These are phyloP conservation scores for Phyllosticta ampelicida DNA, from an alignment of 2,329 filamentous ascomycete species.

Conservation along the genomic window DNA sequence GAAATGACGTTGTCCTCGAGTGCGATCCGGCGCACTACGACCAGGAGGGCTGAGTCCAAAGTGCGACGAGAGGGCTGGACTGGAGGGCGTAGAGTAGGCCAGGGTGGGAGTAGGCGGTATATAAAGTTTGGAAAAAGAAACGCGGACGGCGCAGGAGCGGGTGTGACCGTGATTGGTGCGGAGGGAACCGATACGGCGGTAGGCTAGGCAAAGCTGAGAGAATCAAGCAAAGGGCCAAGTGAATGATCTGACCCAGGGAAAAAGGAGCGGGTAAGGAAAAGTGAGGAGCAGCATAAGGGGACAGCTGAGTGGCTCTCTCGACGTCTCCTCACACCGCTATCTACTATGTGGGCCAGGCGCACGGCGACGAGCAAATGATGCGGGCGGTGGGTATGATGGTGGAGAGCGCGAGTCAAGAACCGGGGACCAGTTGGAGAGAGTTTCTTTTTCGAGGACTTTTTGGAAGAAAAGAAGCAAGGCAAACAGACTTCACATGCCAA, in stretches of 20 bases:
- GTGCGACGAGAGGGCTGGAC: slow-evolving; percentile 3
- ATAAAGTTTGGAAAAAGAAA: slow-evolving; percentile 3
- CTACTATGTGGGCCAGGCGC: slow-evolving; percentile 4
- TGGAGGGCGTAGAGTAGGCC: background rate
- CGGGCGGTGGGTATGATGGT: slow-evolving; percentile 1
- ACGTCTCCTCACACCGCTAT: slow-evolving; percentile 6
- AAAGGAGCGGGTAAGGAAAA: background rate
- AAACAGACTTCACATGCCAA: background rate
- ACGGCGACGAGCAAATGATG: slow-evolving; percentile 3
- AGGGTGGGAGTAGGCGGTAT: slow-evolving; percentile 1
- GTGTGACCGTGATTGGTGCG: background rate
- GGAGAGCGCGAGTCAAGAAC: background rate
- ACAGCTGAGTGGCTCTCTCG: background rate
- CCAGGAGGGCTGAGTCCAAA: background rate
- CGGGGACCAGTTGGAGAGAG: background rate
- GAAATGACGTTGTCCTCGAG: background rate
- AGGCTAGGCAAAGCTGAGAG: background rate
- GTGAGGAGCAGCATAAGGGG: background rate
- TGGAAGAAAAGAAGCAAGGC: background rate
- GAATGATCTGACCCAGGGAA: slow-evolving; percentile 6
- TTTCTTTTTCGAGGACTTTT: background rate
- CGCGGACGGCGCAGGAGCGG: slow-evolving; percentile 2
- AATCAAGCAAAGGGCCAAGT: background rate
- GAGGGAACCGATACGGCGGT: background rate
- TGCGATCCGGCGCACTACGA: slow-evolving; percentile 9